Conservation (phyloP, 345 rosid species). For the Raphanus raphanistrum region DNA sequence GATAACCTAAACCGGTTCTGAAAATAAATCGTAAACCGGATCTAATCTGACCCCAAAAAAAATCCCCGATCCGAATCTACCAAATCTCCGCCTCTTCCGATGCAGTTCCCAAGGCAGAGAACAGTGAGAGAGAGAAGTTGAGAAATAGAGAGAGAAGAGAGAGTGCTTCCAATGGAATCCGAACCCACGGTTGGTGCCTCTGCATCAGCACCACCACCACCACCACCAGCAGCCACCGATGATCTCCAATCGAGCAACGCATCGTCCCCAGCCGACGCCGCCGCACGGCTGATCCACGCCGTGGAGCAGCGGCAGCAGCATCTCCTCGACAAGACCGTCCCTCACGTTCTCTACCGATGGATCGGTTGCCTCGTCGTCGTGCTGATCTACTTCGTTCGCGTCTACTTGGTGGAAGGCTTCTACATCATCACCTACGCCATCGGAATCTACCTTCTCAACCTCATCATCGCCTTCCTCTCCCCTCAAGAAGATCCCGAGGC, state of each 20-base stretch:
- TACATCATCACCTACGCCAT: slow-evolving; percentile 87
- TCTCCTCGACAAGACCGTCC: slow-evolving; percentile 74
- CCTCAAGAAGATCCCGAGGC: slow-evolving; percentile 93
- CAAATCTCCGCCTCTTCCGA: slow-evolving; percentile 33
- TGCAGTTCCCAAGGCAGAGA: slow-evolving; percentile 12
- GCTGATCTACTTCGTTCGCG: slow-evolving; percentile 66
- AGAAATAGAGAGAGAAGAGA: neutral
- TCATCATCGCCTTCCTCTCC: slow-evolving; percentile 83
- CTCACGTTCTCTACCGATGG: slow-evolving; percentile 65
- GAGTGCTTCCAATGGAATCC: slow-evolving; percentile 37
- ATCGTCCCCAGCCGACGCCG: slow-evolving; percentile 48
- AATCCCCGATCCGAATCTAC: slow-evolving; percentile 21
- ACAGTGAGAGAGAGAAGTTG: neutral
- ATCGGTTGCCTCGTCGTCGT: slow-evolving; percentile 53
- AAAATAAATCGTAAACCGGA: slow-evolving; percentile 7
- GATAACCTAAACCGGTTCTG: neutral
- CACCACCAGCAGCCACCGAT: slow-evolving; percentile 11
- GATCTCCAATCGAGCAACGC: slow-evolving; percentile 43
- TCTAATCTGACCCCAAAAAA: neutral
- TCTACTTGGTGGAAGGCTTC: slow-evolving; percentile 78
- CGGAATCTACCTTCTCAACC: slow-evolving; percentile 84
- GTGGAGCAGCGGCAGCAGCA: slow-evolving; percentile 61
- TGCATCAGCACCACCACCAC: neutral
- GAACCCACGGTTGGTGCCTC: slow-evolving; percentile 41
- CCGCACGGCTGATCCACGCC: slow-evolving; percentile 48